A percentile compares a stretch with the other conserved stretches of the same genome.
Conservation (phyloP, 495 filamentous ascomycete species). For the Penicillium cosmopolitanum region DNA sequence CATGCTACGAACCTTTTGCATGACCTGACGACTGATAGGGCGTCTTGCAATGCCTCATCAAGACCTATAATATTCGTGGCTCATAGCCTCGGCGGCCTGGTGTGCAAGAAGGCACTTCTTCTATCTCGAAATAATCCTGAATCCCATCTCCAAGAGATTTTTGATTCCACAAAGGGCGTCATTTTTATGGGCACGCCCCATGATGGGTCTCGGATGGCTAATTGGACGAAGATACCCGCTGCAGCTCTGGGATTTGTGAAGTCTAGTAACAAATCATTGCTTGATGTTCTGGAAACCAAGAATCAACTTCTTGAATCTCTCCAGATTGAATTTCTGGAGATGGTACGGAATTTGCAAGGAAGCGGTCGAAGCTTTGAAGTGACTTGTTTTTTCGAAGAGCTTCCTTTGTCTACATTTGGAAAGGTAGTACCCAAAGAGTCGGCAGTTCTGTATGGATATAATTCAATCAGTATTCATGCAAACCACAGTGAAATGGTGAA, state of each 20-base stretch:
- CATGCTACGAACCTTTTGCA: constrained; percentile 32
- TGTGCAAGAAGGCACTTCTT: constrained; percentile 34
- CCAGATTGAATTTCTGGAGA: constrained; percentile 20
- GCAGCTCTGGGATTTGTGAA: constrained; percentile 20
- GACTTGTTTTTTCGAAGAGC: constrained; percentile 33
- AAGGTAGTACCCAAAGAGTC: constrained; percentile 24
- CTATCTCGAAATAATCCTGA: constrained; percentile 20
- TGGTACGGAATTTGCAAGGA: constrained; percentile 16
- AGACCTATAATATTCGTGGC: constrained; percentile 35
- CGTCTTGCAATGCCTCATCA: constrained; percentile 15
- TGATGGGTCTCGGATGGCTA: constrained; percentile 36
- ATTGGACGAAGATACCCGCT: constrained; percentile 30
- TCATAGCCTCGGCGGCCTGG: constrained; percentile 37
- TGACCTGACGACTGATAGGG: constrained; percentile 27
- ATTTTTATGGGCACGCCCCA: constrained; percentile 50
- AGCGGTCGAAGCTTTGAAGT: constrained; percentile 19
- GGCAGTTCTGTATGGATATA: constrained; percentile 24
- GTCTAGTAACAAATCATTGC: constrained; percentile 22
- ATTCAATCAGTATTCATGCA: constrained; percentile 33
- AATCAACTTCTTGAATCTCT: constrained; percentile 25
- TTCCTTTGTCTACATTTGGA: constrained; percentile 9
- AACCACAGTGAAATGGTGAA: constrained; percentile 47
- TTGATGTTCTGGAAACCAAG: constrained; percentile 21
- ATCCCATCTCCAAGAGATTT: constrained; percentile 32
- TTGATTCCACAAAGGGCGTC: constrained; percentile 36